Conservation (phyloP, 176 grass and related monocot species). For the Hsuehochloa calcarea region DNA sequence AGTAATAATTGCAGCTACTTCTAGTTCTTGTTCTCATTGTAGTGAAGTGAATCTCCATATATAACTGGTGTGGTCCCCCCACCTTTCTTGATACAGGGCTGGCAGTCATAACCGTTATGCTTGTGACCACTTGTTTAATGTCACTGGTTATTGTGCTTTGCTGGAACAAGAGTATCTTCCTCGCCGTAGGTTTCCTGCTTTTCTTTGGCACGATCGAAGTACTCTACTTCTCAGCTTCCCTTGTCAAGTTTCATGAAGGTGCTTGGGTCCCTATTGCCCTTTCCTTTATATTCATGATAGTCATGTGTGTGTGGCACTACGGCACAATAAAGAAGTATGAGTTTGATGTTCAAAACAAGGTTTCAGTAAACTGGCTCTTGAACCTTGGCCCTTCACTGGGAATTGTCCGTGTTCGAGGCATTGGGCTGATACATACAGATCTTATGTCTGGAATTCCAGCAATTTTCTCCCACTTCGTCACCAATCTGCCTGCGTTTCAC, state of each 20-base stretch:
- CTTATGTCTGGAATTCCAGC: slow-evolving; percentile 90
- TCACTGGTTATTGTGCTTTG: slow-evolving; percentile 86
- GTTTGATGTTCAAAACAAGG: slow-evolving; percentile 96
- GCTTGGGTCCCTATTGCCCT: slow-evolving; percentile 85
- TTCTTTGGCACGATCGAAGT: slow-evolving; percentile 82
- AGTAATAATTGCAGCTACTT: neutral
- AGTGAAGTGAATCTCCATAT: neutral
- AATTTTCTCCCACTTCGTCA: slow-evolving; percentile 96
- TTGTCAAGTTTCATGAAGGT: slow-evolving; percentile 93
- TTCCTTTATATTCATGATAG: slow-evolving; percentile 74
- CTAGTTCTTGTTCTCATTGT: neutral
- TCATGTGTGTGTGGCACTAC: slow-evolving; percentile 95
- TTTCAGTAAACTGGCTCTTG: slow-evolving; percentile 86
- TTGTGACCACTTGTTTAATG: slow-evolving; percentile 97
- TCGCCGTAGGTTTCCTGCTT: slow-evolving; percentile 67
- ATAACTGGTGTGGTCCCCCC: neutral
- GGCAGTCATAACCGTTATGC: slow-evolving; percentile 94
- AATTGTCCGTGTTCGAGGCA: slow-evolving; percentile 81
- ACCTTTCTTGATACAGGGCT: slow-evolving; percentile 57
- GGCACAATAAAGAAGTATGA: slow-evolving; percentile 97
- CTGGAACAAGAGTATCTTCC: slow-evolving; percentile 81
- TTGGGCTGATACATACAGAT: slow-evolving; percentile 91
- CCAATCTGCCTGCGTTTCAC: slow-evolving; percentile 94
- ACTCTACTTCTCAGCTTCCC: slow-evolving; percentile 86
- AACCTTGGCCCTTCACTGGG: slow-evolving; percentile 89